A percentile compares a stretch with the other conserved stretches of the same genome.
Evolutionary conservation across 2,329 filamentous ascomycete genomes (phyloP).

Genomic region (Cladobotryum protrusum): DNA sequence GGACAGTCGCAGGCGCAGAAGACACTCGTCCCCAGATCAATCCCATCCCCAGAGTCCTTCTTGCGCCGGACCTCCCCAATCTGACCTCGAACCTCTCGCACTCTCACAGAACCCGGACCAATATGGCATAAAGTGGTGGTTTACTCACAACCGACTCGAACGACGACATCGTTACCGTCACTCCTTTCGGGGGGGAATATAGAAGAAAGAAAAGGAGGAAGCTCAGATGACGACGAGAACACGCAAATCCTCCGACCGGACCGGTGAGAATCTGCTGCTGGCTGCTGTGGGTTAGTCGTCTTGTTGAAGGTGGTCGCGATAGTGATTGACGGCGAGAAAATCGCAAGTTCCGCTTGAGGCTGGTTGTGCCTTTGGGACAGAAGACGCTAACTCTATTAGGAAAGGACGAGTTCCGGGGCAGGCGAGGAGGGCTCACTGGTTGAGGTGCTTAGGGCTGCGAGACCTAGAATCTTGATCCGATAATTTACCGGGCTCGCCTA

Average conservation of each 20-base stretch:
- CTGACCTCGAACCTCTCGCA: slow-evolving; percentile 3
- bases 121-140: slow-evolving; percentile 11
- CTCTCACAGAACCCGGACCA: slow-evolving; percentile 6
- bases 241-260: slow-evolving; percentile 33
- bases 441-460: slow-evolving; percentile 34
- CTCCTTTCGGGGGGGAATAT: slow-evolving; percentile 25
- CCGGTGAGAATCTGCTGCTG: slow-evolving; percentile 35
- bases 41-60: not conserved
- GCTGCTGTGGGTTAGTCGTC: slow-evolving; percentile 38
- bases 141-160: slow-evolving; percentile 66
- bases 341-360: slow-evolving; percentile 32
- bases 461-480: slow-evolving; percentile 31
- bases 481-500: slow-evolving; percentile 22
- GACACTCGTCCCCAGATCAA: slow-evolving; percentile 1
- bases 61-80: slow-evolving; percentile 2
- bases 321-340: slow-evolving; percentile 34
- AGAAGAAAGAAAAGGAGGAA: slow-evolving; percentile 26
- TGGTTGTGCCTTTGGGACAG: slow-evolving; percentile 34
- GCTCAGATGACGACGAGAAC: slow-evolving; percentile 28
- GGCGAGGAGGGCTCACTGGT: slow-evolving; percentile 30
- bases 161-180: slow-evolving; percentile 55
- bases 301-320: slow-evolving; percentile 36
- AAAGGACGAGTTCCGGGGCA: slow-evolving; percentile 23
- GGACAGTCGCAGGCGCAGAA: not conserved
- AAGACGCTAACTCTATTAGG: slow-evolving; percentile 28